phyloP scores from a whole-genome alignment of 305 asterid species.

The Ilex paraguariensis region DNA sequence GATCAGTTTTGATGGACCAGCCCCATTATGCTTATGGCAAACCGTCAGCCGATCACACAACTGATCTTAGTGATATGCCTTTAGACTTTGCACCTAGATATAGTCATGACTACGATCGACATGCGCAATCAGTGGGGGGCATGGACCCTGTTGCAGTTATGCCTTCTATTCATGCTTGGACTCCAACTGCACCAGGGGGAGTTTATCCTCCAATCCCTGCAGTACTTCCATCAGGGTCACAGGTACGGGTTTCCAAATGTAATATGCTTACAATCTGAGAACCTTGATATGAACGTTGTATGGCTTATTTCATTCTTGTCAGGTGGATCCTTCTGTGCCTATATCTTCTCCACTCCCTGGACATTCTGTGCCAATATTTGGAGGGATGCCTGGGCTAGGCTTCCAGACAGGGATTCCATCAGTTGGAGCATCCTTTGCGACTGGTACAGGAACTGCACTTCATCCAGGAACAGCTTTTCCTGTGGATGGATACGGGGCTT shows the following conservation, averaged over 20 bases:
- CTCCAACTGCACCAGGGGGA: slow-evolving; percentile 51
- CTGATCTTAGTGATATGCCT: slow-evolving; percentile 59
- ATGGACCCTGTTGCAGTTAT: slow-evolving; percentile 44
- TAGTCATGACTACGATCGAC: slow-evolving; percentile 42
- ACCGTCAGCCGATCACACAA: slow-evolving; percentile 35
- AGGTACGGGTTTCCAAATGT: slow-evolving; percentile 39
- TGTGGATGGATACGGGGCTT: slow-evolving; percentile 52
- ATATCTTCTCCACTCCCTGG: slow-evolving; percentile 63
- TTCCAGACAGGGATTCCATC: slow-evolving; percentile 58
- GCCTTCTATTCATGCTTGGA: slow-evolving; percentile 67
- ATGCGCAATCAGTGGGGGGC: slow-evolving; percentile 42
- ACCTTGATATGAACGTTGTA: slow-evolving; percentile 8
- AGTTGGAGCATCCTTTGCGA: slow-evolving; percentile 60
- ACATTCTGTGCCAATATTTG: slow-evolving; percentile 59
- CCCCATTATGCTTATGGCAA: slow-evolving; percentile 34
- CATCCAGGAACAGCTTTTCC: slow-evolving; percentile 59
- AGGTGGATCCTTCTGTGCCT: slow-evolving; percentile 67
- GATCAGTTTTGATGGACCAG: slow-evolving; percentile 51
- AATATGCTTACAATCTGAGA: slow-evolving; percentile 12
- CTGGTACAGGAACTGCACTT: slow-evolving; percentile 51
- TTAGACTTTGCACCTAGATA: slow-evolving; percentile 62
- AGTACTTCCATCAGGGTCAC: slow-evolving; percentile 48
- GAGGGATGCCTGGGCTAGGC: slow-evolving; percentile 50
- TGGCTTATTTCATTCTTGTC: slow-evolving; percentile 16
- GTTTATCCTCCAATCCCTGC: slow-evolving; percentile 55